Conservation (phyloP, 768 basidiomycete genomes). For the Cystofilobasidium ferigula region DNA sequence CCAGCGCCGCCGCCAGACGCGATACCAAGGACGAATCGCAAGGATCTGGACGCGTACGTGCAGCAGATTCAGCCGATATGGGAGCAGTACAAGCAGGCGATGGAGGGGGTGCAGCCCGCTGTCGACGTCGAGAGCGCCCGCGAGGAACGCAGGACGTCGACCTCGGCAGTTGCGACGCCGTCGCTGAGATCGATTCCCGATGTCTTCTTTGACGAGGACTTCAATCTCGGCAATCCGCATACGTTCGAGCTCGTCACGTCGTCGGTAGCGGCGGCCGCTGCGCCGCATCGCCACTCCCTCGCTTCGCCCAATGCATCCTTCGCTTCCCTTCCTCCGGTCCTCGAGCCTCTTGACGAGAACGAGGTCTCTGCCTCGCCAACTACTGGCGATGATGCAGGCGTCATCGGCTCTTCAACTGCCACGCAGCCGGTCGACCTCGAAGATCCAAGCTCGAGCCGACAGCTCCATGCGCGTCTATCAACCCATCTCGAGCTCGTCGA, state of each 20-base stretch:
- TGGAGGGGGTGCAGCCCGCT: background rate
- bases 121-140: background rate
- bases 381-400: conserved; percentile 14
- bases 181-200: conserved; percentile 63
- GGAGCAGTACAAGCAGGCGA: conserved; percentile 50
- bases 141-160: conserved; percentile 40
- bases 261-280: background rate
- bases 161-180: conserved; percentile 37
- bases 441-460: conserved; percentile 41
- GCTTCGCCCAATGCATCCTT: background rate
- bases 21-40: conserved; percentile 49
- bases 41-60: conserved; percentile 77
- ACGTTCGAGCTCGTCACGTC: conserved; percentile 67
- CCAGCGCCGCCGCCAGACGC: conserved; percentile 50
- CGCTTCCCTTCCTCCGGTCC: conserved; percentile 14
- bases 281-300: background rate
- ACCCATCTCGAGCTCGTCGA: conserved; percentile 88
- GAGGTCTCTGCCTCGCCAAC: background rate
- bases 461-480: conserved; percentile 78
- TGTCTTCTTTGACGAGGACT: conserved; percentile 65
- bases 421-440: conserved; percentile 10
- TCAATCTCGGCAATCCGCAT: conserved; percentile 68
- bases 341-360: conserved; percentile 5
- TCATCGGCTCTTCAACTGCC: background rate
- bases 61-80: conserved; percentile 61